Evolutionary conservation across 257 asterid species (phyloP).

Genomic region (Forsythia viridissima): DNA sequence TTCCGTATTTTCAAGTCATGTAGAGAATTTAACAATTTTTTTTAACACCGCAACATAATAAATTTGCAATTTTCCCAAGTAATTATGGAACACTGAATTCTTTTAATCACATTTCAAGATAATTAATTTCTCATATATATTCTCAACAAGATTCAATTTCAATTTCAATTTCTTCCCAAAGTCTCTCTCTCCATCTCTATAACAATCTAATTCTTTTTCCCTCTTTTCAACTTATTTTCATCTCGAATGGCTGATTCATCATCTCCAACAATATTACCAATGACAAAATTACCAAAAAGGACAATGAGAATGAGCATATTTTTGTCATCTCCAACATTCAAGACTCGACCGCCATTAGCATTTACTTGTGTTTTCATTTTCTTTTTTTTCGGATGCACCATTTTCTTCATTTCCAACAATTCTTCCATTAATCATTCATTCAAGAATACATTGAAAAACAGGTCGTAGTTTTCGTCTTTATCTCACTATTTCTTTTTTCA

Average conservation of each 20-base stretch:
- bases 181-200: not conserved
- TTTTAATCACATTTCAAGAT: not conserved
- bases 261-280: not conserved
- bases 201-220: not conserved
- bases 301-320: conserved; percentile 21
- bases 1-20: not conserved
- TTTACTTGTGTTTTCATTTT: conserved; percentile 9
- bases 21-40: not conserved
- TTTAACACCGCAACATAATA: not conserved
- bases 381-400: conserved; percentile 26
- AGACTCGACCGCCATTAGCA: conserved; percentile 22
- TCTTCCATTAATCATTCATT: conserved; percentile 25
- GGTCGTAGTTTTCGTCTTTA: conserved; percentile 19
- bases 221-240: not conserved
- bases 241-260: conserved; percentile 13
- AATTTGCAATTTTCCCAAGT: not conserved
- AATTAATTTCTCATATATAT: not conserved
- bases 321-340: conserved; percentile 26
- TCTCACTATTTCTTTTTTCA: not conserved
- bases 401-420: conserved; percentile 23
- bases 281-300: conserved; percentile 12
- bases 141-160: not conserved
- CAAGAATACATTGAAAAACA: conserved; percentile 23
- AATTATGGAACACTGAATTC: not conserved
- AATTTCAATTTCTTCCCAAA: not conserved